Evolutionary conservation across 257 asterid genomes (phyloP), one percentile per base, ranked within the genome.

Genomic region (Primulina huaijiensis): DNA sequence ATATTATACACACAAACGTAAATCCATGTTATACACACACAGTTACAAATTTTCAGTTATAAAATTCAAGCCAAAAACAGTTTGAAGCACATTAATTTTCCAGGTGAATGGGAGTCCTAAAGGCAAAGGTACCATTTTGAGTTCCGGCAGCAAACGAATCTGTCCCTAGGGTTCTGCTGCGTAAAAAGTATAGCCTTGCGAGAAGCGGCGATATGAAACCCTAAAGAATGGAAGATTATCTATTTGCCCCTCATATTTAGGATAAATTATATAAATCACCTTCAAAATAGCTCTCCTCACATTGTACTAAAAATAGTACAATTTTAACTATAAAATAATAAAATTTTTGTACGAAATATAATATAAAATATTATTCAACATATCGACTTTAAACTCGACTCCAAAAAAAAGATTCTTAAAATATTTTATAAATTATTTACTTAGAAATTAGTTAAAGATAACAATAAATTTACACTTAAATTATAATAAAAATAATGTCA

Each of bases 91-190:
- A 11, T 58, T 6, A 12, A 23, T 8, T 7, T 1, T 31, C 63
- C 29, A 11, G 2, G 29, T 19, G 30, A 19, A 11, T 20, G 9
- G 27, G 20, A 37, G 35, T 37, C 19, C 40, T n/a, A 10, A 71
- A 69, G 57, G 12, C 19, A 5, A 21, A 20, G 67, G 27, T 21
- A 81, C 85, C 85, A 81, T 81, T 67, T 38, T 72, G 64, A 59
- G 35, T 30, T 60, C 75, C 71, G 80, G 58, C 57, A 33, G 64
- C 61, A 8, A 52, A 30, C 61, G 74, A 46, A 1, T 65, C 30
- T 29, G 8, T 61, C 68, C 71, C 60, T 69, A 60, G 78, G 67
- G 68, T 73, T 75, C 69, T n/a, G 64, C 63, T 27, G 71, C 70
- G 67, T 72, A 19, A 14, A 10, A 0, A 14, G 55, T 4, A 7